phyloP scores from a whole-genome alignment of 192 early-diverging fungal genomes.

The Mortierella alpina region DNA sequence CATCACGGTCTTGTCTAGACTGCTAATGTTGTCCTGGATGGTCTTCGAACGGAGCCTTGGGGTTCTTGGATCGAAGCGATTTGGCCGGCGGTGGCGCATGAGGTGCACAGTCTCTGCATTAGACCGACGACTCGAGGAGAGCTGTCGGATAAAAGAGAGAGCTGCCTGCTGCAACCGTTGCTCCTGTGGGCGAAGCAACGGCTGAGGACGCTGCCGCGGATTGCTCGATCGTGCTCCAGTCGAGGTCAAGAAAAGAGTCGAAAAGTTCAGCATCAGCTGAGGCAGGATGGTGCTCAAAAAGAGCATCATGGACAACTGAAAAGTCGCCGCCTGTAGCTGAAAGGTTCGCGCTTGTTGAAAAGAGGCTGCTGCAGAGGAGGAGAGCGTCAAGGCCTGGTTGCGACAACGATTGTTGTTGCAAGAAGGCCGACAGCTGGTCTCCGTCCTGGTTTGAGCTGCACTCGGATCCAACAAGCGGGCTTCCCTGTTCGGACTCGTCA shows the following conservation, averaged over 20 bases:
- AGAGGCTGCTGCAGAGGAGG: constrained; percentile 55
- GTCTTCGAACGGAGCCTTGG: constrained; percentile 17
- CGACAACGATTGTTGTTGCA: constrained; percentile 43
- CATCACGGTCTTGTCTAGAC: constrained; percentile 44
- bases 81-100: not conserved
- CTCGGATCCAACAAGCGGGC: constrained; percentile 48
- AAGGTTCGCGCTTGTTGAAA: constrained; percentile 18
- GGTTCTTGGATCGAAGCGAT: not conserved
- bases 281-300: constrained; percentile 51
- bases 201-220: constrained; percentile 16
- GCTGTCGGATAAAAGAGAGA: constrained; percentile 44
- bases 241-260: constrained; percentile 62
- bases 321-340: constrained; percentile 10
- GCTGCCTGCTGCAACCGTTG: constrained; percentile 33
- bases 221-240: constrained; percentile 55
- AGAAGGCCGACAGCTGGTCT: constrained; percentile 56
- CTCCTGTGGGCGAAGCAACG: constrained; percentile 13
- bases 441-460: constrained; percentile 51
- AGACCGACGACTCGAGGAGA: constrained; percentile 46
- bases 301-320: constrained; percentile 30
- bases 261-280: constrained; percentile 60
- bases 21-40: constrained; percentile 53
- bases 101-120: not conserved
- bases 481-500: constrained; percentile 44
- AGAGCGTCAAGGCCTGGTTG: constrained; percentile 54